Evolutionary conservation across 345 rosid species (phyloP), one percentile per base, ranked within the genome.

Genomic region (Heritiera fomes): DNA sequence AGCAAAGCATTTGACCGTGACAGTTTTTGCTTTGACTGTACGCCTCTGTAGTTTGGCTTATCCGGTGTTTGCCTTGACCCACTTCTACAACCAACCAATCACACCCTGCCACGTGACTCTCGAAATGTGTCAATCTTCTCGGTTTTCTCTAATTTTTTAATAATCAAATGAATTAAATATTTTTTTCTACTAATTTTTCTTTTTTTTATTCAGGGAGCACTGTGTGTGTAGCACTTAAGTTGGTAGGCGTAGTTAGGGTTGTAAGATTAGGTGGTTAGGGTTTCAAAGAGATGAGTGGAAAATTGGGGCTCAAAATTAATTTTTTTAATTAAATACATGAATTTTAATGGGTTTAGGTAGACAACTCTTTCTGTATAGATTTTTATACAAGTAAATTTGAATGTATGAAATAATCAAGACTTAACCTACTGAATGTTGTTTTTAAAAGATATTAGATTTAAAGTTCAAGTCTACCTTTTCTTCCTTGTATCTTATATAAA

Each of bases 1-100:
- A 88, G 89, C 87, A 75, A 82, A 82, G 80, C 85, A 56, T 82
- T 87, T 88, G 88, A 87, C 88, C 72, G 6, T n/a, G 72, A 60
- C 84, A 55, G 75, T 58, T 60, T 68, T 82, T 65, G 78, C 78
- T 83, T 83, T 83, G 86, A 83, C 86, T 80, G 83, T 46, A 67
- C 73, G 62, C 71, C 81, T 71, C 70, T 62, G 41, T 76, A 79
- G 87, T 77, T 76, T 72, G 73, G 61, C 81, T 63, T 77, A 56
- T 83, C 73, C 67, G 62, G 68, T 77, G 74, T 72, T 52, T 80
- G 52, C 83, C 77, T 85, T 85, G 83, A 83, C 83, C 40, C 43
- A 13, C n/a, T 32, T 38, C 45, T 13, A 1, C 1, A n/a, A 1
- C 38, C 7, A 46, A 28, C 73, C 55, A 69, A 69, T 69, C 56